Evolutionary conservation across 2,329 filamentous ascomycete genomes (phyloP).

Genomic region (Ilyonectria robusta): DNA sequence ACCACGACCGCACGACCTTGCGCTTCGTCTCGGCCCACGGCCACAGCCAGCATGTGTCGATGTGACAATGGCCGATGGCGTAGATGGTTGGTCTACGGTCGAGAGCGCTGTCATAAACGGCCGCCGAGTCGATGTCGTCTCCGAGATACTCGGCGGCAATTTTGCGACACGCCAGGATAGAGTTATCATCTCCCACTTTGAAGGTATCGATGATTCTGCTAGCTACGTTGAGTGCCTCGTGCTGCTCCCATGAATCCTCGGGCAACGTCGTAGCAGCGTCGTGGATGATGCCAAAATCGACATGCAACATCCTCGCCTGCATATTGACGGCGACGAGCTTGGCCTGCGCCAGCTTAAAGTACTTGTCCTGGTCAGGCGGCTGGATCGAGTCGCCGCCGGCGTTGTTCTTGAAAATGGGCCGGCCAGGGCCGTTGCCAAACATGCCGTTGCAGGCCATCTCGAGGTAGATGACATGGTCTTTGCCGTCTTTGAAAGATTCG

Average conservation of each 20-base stretch:
- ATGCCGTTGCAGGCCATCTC: constrained; percentile 99
- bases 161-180: constrained; percentile 83
- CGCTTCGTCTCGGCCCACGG: constrained; percentile 98
- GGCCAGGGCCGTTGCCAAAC: constrained; percentile 93
- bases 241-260: constrained; percentile 87
- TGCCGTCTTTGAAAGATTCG: constrained; percentile 83
- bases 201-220: constrained; percentile 94
- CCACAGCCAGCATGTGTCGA: constrained; percentile 99
- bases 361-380: constrained; percentile 87
- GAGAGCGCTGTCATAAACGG: constrained; percentile 12
- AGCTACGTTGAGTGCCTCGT: constrained; percentile 85
- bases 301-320: constrained; percentile 84
- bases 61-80: constrained; percentile 96
- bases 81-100: constrained; percentile 89
- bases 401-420: constrained; percentile 31
- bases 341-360: constrained; percentile 82
- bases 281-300: constrained; percentile 96
- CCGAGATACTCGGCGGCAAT: constrained; percentile 68
- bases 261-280: constrained; percentile 95
- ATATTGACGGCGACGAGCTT: constrained; percentile 92
- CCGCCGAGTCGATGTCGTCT: constrained; percentile 15
- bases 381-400: constrained; percentile 49
- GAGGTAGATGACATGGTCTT: constrained; percentile 91
- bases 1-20: constrained; percentile 96
- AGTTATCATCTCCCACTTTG: constrained; percentile 82